Base-by-base conservation (phyloP, 129 eudicot genomes). In the Smallanthus sonchifolius region DNA sequence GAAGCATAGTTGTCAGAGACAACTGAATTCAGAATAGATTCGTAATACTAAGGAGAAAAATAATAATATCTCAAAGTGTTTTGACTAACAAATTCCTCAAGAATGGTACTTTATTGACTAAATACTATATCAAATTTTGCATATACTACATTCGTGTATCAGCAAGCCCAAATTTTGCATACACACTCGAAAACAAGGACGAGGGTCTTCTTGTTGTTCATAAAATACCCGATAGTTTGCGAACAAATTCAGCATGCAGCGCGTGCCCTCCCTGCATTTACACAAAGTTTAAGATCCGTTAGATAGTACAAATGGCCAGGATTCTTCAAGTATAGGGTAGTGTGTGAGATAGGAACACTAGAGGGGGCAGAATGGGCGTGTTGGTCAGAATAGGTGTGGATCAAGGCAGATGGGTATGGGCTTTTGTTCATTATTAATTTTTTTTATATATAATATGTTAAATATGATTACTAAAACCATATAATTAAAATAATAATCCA, bases 171-270 rank as follows among this genome's bases (percentile, higher is more conserved):
- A 55, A 55, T 55, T n/a, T 13, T 11, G 38, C 64, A 10, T 13
- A 28, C 37, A 57, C 5, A 32, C 66, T 60, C 10, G 17, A 60
- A 60, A 60, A 60, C 9, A 32, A 14, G 42, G 66, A 60, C 39
- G 4, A 2, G 42, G 63, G 42, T 60, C 42, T 60, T 30, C 10
- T 10, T 60, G 19, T 3, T n/a, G 60, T 16, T 60, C 56, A 73
- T 14, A 47, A 60, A 42, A 9, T 73, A 60, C 73, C 78, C 4
- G 81, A 77, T 62, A 92, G 77, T 45, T 55, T 73, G 49, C 88
- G 96, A 75, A 88, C 91, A 74, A 94, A 87, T 69, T 87, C 89
- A 28, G 96, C 83, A 84, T 94, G 98, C 80, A 94, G 55, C 10
- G 93, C 80, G 63, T 94, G 97, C 55, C 98, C 97, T 77, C 81